Base-by-base conservation (phyloP, 495 filamentous ascomycete species). In the Xylaria castorea region DNA sequence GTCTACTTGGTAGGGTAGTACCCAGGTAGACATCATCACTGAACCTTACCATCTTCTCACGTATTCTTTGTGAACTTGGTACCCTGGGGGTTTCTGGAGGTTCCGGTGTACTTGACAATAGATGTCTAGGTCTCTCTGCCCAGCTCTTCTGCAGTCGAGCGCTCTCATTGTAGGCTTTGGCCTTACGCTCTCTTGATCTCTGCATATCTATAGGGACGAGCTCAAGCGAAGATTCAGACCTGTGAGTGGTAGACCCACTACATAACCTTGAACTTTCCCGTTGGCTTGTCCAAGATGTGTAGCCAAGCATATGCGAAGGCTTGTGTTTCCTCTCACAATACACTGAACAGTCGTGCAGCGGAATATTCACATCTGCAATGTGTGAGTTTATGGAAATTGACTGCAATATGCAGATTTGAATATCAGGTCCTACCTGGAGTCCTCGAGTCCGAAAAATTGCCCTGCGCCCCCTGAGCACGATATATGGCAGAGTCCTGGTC, bases 331-430 rank as follows among this genome's bases (percentile, higher is more conserved):
- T 65, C 30, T 57, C 61, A 32, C 9, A 36, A 25, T 57, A 36
- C 22, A 46, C 22, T 22, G 48, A 20, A 57, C 0, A 46, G 9
- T 57, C 50, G 48, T 71, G 25, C 34, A 55, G 34, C 27, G 48
- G 40, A 40, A 20, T 11, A 71, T 71, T 65, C 18, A 32, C 48
- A 51, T 61, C 70, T 72, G 32, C 40, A 67, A 16, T 9, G 27
- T 6, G n/a, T 72, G 30, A 67, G 61, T 48, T 67, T 27, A 53
- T 18, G 36, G 4, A 57, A 32, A 12, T 63, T 12, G 44, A 60
- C 12, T 32, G 20, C 27, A 40, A 48, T 30, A n/a, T 46, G 63
- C 62, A 61, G 27, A 12, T 50, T 50, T 18, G n/a, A 48, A n/a
- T 5, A 16, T 27, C 0, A 25, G 8, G 32, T 48, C 70, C 40